Evolutionary conservation across 768 basidiomycete species (phyloP).

Genomic region (Naganishia randhawae): DNA sequence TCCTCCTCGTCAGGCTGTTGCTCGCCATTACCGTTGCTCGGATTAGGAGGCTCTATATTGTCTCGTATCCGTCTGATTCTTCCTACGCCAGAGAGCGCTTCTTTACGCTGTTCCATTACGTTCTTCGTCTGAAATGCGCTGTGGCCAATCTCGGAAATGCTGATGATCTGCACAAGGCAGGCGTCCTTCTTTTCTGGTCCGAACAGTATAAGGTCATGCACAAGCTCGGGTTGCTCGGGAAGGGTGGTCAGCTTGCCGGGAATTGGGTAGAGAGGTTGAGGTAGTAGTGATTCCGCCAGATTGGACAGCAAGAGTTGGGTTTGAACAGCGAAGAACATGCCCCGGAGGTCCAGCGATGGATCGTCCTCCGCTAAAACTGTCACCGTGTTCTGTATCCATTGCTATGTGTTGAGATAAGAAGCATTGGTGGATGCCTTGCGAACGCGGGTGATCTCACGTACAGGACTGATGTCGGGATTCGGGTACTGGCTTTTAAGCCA

Average conservation of each 20-base stretch:
- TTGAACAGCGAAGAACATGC: conserved; percentile 26
- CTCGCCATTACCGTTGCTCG: conserved; percentile 31
- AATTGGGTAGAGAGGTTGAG: conserved; percentile 27
- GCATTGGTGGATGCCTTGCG: background rate
- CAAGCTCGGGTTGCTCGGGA: conserved; percentile 32
- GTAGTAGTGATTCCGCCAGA: conserved; percentile 39
- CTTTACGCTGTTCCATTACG: conserved; percentile 60
- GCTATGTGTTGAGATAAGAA: background rate
- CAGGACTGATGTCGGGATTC: conserved; percentile 25
- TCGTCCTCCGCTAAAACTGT: conserved; percentile 12
- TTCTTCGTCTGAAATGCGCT: conserved; percentile 77
- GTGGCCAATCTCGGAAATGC: conserved; percentile 76
- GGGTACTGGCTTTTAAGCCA: conserved; percentile 30
- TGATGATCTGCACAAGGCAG: conserved; percentile 65
- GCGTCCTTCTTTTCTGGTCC: conserved; percentile 19
- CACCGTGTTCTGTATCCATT: conserved; percentile 20
- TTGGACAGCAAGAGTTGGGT: conserved; percentile 35
- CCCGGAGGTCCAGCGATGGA: conserved; percentile 7
- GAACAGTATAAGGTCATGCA: conserved; percentile 35
- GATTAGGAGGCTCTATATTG: background rate
- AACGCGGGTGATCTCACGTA: background rate
- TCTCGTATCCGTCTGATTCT: conserved; percentile 40
- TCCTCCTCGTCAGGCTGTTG: conserved; percentile 52
- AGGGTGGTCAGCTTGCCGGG: conserved; percentile 26
- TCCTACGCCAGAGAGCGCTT: conserved; percentile 52